phyloP scores from a whole-genome alignment of 495 filamentous ascomycete genomes.

The Penicillium lividum region DNA sequence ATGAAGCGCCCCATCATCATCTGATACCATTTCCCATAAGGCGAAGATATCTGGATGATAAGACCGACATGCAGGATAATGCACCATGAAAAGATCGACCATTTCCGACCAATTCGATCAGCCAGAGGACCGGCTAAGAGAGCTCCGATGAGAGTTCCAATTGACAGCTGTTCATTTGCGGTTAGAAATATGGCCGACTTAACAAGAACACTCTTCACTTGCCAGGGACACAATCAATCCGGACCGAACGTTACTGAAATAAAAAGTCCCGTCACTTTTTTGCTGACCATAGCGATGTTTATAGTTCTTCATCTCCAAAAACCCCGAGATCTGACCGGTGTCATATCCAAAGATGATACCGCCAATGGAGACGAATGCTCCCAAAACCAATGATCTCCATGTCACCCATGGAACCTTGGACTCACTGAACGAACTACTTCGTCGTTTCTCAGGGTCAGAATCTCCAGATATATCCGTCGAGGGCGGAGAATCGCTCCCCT shows the following conservation, averaged over 20 bases:
- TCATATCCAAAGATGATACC: conserved; percentile 62
- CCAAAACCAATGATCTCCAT: conserved; percentile 47
- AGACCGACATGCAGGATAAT: conserved; percentile 63
- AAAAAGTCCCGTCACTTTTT: conserved; percentile 29
- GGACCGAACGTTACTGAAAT: conserved; percentile 51
- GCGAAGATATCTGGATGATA: conserved; percentile 62
- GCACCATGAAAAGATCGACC: conserved; percentile 51
- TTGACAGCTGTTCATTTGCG: conserved; percentile 41
- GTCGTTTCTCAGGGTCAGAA: background rate
- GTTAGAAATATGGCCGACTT: background rate
- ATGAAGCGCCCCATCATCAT: conserved; percentile 53
- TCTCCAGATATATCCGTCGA: background rate
- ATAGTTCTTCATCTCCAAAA: conserved; percentile 61
- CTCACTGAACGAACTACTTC: conserved; percentile 26
- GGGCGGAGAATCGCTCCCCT: background rate
- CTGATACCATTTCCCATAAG: conserved; percentile 49
- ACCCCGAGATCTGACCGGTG: conserved; percentile 55
- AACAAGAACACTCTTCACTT: conserved; percentile 31
- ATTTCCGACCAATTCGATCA: conserved; percentile 50
- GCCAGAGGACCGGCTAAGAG: conserved; percentile 55
- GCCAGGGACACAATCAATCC: conserved; percentile 55
- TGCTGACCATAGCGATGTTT: conserved; percentile 42
- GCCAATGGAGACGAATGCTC: conserved; percentile 60
- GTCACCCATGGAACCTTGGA: conserved; percentile 43
- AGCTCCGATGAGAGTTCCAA: conserved; percentile 67